A percentile compares a stretch with the other conserved stretches of the same genome.
These are phyloP conservation scores for Pyropia yezoensis DNA, from an alignment of 23 red algal genomes.

Conservation along the genomic window DNA sequence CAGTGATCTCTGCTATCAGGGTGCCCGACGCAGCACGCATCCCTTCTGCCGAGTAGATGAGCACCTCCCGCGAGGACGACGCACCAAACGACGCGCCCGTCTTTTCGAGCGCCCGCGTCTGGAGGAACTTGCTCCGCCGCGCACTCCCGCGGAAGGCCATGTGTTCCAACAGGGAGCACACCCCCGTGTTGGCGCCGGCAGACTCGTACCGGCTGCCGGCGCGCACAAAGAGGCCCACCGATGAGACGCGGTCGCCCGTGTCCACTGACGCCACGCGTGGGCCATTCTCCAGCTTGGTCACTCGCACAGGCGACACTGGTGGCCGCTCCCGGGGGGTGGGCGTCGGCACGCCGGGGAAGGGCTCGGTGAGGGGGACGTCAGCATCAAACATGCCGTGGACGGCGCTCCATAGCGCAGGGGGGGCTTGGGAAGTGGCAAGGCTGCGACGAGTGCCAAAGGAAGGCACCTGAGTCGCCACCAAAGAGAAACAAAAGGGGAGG, in stretches of 20 bases:
- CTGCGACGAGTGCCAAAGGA: too few species aligned
- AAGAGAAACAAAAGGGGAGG: too few species aligned
- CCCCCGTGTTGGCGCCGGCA: slow-evolving; percentile 37
- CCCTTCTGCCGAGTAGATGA: slow-evolving; percentile 73
- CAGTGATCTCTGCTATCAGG: slow-evolving; percentile 37
- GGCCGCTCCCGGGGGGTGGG: slow-evolving; percentile 15
- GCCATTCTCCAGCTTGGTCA: slow-evolving; percentile 61
- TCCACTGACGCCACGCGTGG: slow-evolving; percentile 65
- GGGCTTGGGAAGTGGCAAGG: too few species aligned
- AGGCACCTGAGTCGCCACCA: too few species aligned
- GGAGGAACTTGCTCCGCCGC: slow-evolving; percentile 30
- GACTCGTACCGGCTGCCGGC: slow-evolving; percentile 88
- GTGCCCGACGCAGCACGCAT: slow-evolving; percentile 42
- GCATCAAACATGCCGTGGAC: slow-evolving; percentile 78
- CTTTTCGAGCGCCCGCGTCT: slow-evolving; percentile 72
- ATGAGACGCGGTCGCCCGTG: slow-evolving; percentile 34
- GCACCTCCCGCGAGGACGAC: slow-evolving; percentile 66
- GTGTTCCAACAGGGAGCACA: slow-evolving; percentile 64
- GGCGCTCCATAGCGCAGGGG: slow-evolving; percentile 40
- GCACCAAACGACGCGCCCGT: slow-evolving; percentile 62
- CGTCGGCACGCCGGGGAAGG: slow-evolving; percentile 54
- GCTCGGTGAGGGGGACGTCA: slow-evolving; percentile 53
- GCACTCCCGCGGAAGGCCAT: slow-evolving; percentile 77
- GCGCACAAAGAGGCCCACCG: slow-evolving; percentile 66
- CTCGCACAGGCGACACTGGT: slow-evolving; percentile 5